A percentile compares a stretch with the other conserved stretches of the same genome.
phyloP scores from a whole-genome alignment of 257 asterid genomes.

The Penstemon davidsonii region DNA sequence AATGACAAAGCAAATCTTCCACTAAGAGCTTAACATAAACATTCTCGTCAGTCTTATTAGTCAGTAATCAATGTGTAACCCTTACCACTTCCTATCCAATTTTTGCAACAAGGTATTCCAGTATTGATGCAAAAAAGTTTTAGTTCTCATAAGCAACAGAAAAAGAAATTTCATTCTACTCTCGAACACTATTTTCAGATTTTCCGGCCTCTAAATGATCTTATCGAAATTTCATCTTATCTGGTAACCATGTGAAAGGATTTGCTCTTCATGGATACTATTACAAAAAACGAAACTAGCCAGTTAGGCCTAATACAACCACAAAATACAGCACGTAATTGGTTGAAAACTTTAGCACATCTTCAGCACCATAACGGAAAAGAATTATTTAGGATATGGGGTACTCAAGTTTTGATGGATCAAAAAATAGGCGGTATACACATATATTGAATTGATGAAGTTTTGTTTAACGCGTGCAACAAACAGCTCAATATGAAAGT shows the following conservation, averaged over 20 bases:
- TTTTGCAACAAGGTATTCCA: too few species aligned
- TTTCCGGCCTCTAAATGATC: background rate
- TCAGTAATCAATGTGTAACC: background rate
- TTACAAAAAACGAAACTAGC: background rate
- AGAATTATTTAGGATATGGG: background rate
- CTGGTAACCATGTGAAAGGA: background rate
- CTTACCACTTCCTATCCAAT: too few species aligned
- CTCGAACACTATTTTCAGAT: background rate
- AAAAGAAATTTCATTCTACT: background rate
- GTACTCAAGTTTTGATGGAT: background rate
- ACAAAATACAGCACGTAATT: background rate
- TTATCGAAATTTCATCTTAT: background rate
- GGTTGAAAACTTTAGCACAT: background rate
- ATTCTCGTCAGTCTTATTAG: background rate
- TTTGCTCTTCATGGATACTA: background rate
- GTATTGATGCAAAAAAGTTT: background rate
- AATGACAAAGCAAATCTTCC: background rate
- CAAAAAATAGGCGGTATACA: background rate
- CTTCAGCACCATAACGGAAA: slow-evolving; percentile 1
- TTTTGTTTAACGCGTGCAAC: background rate
- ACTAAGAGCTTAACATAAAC: background rate
- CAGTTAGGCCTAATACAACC: too few species aligned
- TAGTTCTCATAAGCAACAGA: background rate
- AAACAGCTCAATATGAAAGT: background rate
- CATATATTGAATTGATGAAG: background rate